Evolutionary conservation across 257 asterid species (phyloP).

Genomic region (Ehretia macrophylla): DNA sequence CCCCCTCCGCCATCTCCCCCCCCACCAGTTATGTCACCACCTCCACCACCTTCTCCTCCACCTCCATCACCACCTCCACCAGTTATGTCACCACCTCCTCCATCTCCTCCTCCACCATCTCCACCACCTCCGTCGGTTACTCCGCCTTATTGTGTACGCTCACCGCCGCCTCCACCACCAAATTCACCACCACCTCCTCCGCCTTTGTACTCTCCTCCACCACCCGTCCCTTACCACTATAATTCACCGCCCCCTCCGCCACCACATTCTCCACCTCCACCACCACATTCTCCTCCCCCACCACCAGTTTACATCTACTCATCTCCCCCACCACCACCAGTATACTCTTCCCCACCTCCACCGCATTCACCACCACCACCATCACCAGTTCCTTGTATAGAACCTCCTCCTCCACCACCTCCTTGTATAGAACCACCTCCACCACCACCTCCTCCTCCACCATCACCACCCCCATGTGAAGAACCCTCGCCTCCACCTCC

Average conservation of each 20-base stretch:
- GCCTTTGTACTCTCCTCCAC: conserved; percentile 29
- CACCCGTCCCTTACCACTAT: conserved; percentile 18
- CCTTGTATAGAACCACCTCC: conserved; percentile 49
- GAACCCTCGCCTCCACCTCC: conserved; percentile 21
- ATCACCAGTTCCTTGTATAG: conserved; percentile 31
- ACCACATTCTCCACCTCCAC: conserved; percentile 26
- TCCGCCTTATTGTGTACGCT: conserved; percentile 32
- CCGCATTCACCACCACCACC: conserved; percentile 52
- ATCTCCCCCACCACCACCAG: conserved; percentile 39
- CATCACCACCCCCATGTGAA: conserved; percentile 12
- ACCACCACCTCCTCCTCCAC: conserved; percentile 39
- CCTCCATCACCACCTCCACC: conserved; percentile 25
- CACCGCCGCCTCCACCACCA: conserved; percentile 53
- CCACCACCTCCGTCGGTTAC: conserved; percentile 37
- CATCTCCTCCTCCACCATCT: conserved; percentile 10
- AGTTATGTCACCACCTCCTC: conserved; percentile 20
- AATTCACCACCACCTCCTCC: conserved; percentile 48
- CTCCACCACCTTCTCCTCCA: conserved; percentile 21
- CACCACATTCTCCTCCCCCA: conserved; percentile 46
- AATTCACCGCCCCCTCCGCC: conserved; percentile 24
- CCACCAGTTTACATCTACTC: conserved; percentile 32
- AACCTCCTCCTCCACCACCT: conserved; percentile 43
- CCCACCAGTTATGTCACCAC: conserved; percentile 9
- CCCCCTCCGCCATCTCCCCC: conserved; percentile 28
- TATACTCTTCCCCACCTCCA: conserved; percentile 37